Evolutionary conservation across 208 protist genomes (phyloP).

Genomic region (Wallacemonas sp.): DNA sequence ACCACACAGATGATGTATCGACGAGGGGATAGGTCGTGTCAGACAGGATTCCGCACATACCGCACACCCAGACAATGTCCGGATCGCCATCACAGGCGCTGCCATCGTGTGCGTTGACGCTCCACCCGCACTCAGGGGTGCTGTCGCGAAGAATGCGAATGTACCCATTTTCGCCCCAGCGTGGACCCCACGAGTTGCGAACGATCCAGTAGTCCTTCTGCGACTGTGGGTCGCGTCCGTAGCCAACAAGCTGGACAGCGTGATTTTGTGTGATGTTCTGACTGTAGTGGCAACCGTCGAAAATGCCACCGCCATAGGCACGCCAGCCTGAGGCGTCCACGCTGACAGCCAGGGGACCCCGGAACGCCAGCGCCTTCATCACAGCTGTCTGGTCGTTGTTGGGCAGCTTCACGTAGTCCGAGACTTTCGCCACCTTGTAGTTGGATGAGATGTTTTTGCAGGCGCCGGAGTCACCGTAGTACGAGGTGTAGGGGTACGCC

Average conservation of each 20-base stretch:
- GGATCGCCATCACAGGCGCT: conserved; percentile 71
- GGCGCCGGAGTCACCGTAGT: conserved; percentile 42
- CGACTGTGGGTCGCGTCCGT: conserved; percentile 52
- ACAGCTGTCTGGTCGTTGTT: conserved; percentile 58
- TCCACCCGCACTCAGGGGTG: conserved; percentile 34
- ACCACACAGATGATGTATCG: neutral
- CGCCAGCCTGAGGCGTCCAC: conserved; percentile 74
- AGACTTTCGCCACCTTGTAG: conserved; percentile 35
- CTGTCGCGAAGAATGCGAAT: conserved; percentile 66
- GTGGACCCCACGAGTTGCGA: conserved; percentile 84
- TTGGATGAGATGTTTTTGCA: conserved; percentile 34
- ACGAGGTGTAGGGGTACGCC: conserved; percentile 79
- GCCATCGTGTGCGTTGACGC: conserved; percentile 49
- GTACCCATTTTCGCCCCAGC: conserved; percentile 84
- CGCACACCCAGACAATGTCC: conserved; percentile 59
- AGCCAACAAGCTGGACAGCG: conserved; percentile 88
- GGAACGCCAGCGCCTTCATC: conserved; percentile 53
- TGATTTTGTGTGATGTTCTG: conserved; percentile 80
- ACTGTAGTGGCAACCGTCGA: conserved; percentile 60
- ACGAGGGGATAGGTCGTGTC: conserved; percentile 66
- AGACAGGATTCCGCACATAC: conserved; percentile 87
- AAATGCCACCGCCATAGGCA: conserved; percentile 74
- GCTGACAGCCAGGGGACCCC: conserved; percentile 79
- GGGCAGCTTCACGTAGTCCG: conserved; percentile 64
- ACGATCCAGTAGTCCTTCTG: conserved; percentile 88